Base-by-base conservation (phyloP, 2,329 filamentous ascomycete genomes). In the Geoglossum cookeanum region DNA sequence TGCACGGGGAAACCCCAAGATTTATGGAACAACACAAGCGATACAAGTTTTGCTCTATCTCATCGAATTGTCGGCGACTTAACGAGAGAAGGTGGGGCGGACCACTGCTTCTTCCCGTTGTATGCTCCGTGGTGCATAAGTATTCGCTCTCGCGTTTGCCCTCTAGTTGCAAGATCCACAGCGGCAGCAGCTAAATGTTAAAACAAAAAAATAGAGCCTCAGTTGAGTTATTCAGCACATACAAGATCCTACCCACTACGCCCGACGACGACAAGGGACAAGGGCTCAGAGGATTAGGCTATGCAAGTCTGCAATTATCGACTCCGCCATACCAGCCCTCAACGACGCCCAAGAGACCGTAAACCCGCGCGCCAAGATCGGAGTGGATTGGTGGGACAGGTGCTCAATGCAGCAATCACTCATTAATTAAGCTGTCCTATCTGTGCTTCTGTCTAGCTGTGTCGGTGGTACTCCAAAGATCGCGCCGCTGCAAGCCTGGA, bases 61-160 rank as follows among this genome's bases (percentile, higher is more conserved):
- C 49, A 53, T 53, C 49, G 49, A 53, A 53, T 53, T 53, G 49
- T 53, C 49, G 22, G 49, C 30, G 33, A 53, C 30, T 22, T 35
- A 37, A 35, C 49, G 49, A 53, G 49, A 33, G 49, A 53, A 35
- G 30, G 49, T 53, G 49, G 49, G 49, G 49, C 49, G 49, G 49
- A 53, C 49, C 49, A 53, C 49, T 53, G 49, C 49, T 37, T 53
- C 29, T 53, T 53, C 49, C 49, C 49, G 49, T 53, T 35, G 49
- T 45, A 37, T 32, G 49, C 49, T 53, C 49, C 49, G 49, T 53
- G 49, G 49, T 53, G 49, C 49, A 53, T 53, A 53, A 53, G 49
- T 53, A 53, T 53, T 53, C 49, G 49, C 49, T 52, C 48, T 53
- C n/a, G 49, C 30, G 30, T n/a, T 35, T 49, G 13, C 30, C 49